Conservation (phyloP, 352 stramenopile species). For the Globisporangium solare region DNA sequence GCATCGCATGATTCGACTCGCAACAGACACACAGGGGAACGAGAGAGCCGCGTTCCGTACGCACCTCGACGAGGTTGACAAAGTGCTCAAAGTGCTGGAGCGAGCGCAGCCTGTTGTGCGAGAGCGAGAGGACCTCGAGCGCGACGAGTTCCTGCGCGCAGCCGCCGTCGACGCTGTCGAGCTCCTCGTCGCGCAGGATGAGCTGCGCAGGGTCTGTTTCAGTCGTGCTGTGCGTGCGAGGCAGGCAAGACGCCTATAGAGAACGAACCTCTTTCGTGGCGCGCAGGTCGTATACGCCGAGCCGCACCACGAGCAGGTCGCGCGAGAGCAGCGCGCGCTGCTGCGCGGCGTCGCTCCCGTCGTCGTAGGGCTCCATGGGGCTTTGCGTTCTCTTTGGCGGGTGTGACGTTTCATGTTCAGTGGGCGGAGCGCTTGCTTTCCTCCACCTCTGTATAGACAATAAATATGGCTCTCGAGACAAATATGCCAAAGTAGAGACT, state of each 20-base stretch:
- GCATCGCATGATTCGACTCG: too few relatives aligned
- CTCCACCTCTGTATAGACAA: neutral
- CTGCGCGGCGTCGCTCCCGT: neutral
- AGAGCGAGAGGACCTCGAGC: conserved; percentile 79
- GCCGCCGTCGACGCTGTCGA: conserved; percentile 37
- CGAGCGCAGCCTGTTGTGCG: conserved; percentile 64
- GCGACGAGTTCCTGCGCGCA: conserved; percentile 55
- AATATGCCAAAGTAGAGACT: neutral
- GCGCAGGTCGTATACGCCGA: conserved; percentile 58
- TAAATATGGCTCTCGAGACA: neutral
- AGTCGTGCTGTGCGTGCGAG: too few relatives aligned
- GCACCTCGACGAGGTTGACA: conserved; percentile 69
- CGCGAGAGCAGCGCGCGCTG: conserved; percentile 20
- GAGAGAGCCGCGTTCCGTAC: neutral
- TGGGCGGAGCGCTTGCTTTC: neutral
- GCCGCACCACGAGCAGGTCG: conserved; percentile 52
- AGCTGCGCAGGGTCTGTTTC: conserved; percentile 25
- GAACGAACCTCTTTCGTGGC: conserved; percentile 69
- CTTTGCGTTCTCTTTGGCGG: neutral
- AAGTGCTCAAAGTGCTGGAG: conserved; percentile 65
- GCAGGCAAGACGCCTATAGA: too few relatives aligned
- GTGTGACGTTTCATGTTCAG: conserved; percentile 30
- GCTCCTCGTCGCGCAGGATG: conserved; percentile 63
- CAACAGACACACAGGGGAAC: neutral
- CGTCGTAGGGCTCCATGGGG: too few relatives aligned